Base-by-base conservation (phyloP, 176 grass and related monocot genomes). In the Avena atlantica region DNA sequence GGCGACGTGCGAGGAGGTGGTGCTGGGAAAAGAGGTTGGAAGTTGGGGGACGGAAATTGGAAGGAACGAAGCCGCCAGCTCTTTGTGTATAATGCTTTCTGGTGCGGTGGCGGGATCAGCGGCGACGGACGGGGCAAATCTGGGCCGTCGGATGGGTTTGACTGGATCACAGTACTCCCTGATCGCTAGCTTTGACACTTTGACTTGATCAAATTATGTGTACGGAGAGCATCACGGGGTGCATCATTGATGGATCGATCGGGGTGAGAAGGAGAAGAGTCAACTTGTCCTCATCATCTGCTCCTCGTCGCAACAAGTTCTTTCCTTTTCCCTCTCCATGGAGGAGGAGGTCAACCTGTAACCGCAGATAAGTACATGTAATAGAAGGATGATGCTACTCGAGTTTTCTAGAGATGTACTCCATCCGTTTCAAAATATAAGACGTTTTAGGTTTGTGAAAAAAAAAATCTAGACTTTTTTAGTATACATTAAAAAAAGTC, bases 121-220 rank as follows among this genome's bases (percentile, higher is more conserved):
- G 1, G 87, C 53, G 21, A 49, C 40, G 24, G 10, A 2, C 10
- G 63, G 53, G 9, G 2, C 65, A 6, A 6, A 56, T 86, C 62
- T 16, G 0, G 31, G 20, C 51, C 76, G 81, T 88, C 45, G 2
- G 86, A 88, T 81, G 2, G 14, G 40, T 70, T 76, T 85, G 69
- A 81, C 68, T 0, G 1, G 47, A 27, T 42, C 40, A 42, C 40
- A 42, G 40, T 42, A 42, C 40, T 42, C 40, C 40, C 6, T 42
- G 40, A 42, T 42, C 40, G 40, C 31, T 34, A 34, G 31, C 40
- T 42, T 42, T 6, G 40, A 42, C 40, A 7, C 40, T 70, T 76
- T 85, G 69, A 81, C 68, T 0, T 0, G 47, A 27, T 84, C 79
- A 57, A 14, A 83, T 57, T 6, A 14, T 25, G 27, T 29, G 37